A percentile compares a stretch with the other conserved stretches of the same genome.
Evolutionary conservation across 139 green algal genomes (phyloP).

Genomic region (Chlorella vulgaris): DNA sequence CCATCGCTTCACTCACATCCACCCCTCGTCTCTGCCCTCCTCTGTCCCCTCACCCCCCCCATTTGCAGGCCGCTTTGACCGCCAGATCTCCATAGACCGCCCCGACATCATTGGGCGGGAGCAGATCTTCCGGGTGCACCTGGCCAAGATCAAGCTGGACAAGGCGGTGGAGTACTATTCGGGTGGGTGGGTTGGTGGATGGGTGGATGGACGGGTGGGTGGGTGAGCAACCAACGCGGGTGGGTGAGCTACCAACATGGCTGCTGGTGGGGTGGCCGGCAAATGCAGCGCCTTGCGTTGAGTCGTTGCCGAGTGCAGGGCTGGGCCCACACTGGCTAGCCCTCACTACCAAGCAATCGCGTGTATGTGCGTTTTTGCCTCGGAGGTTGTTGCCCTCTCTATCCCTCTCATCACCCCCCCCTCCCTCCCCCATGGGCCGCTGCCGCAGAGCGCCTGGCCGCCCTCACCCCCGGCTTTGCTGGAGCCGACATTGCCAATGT

Average conservation of each 20-base stretch:
- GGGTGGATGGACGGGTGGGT: background rate
- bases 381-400: too few species aligned
- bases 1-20: background rate
- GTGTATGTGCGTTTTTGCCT: too few species aligned
- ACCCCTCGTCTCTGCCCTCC: background rate
- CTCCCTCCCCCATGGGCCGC: background rate
- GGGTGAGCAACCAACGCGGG: background rate
- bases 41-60: background rate
- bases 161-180: conserved; percentile 80
- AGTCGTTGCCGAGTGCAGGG: too few species aligned
- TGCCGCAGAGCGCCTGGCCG: conserved; percentile 83
- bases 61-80: conserved; percentile 83
- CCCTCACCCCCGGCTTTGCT: conserved; percentile 92
- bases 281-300: background rate
- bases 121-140: conserved; percentile 95
- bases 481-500: conserved; percentile 99
- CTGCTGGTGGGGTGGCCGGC: background rate
- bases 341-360: too few species aligned
- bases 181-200: conserved; percentile 9
- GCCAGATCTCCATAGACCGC: conserved; percentile 95
- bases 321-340: too few species aligned
- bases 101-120: conserved; percentile 97
- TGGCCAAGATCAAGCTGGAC: conserved; percentile 85
- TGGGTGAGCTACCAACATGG: background rate
- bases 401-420: background rate